Percentiles rank a stretch among this genome's conserved stretches.
These are phyloP conservation scores for Candida berthetii DNA, from an alignment of 805 yeast genomes.

Conservation along the genomic window DNA sequence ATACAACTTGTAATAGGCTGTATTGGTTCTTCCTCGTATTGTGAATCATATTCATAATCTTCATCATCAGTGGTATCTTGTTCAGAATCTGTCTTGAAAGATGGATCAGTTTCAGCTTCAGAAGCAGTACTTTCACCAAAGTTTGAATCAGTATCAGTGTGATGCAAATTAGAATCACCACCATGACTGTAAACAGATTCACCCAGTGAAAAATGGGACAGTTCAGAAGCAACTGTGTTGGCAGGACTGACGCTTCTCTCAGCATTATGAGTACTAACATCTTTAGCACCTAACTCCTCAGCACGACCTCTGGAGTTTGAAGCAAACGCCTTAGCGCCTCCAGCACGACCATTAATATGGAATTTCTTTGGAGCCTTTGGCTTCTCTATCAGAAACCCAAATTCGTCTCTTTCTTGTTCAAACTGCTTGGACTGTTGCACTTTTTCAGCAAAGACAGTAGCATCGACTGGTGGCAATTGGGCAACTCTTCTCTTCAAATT, in stretches of 20 bases:
- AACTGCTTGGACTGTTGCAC: slow-evolving; percentile 25
- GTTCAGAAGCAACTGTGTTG: slow-evolving; percentile 45
- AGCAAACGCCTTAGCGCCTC: neutral
- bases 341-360: slow-evolving; percentile 7
- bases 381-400: slow-evolving; percentile 29
- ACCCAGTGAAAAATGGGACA: slow-evolving; percentile 52
- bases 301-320: slow-evolving; percentile 1
- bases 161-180: slow-evolving; percentile 1
- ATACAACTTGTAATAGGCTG: slow-evolving; percentile 45
- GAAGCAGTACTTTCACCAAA: slow-evolving; percentile 40
- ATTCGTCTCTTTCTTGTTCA: slow-evolving; percentile 31
- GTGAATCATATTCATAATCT: slow-evolving; percentile 17
- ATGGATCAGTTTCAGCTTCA: slow-evolving; percentile 40
- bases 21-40: slow-evolving; percentile 21
- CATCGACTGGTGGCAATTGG: slow-evolving; percentile 62
- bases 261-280: slow-evolving; percentile 2
- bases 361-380: slow-evolving; percentile 12
- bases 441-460: slow-evolving; percentile 39
- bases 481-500: slow-evolving; percentile 93
- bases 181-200: slow-evolving; percentile 27
- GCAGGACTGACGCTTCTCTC: slow-evolving; percentile 44
- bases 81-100: slow-evolving; percentile 24
- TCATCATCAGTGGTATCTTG: slow-evolving; percentile 17
- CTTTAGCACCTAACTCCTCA: slow-evolving; percentile 21
- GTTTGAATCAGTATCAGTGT: slow-evolving; percentile 27